Conservation (phyloP, 1,139 yeast species). For the Kluyveromyces sp. region DNA sequence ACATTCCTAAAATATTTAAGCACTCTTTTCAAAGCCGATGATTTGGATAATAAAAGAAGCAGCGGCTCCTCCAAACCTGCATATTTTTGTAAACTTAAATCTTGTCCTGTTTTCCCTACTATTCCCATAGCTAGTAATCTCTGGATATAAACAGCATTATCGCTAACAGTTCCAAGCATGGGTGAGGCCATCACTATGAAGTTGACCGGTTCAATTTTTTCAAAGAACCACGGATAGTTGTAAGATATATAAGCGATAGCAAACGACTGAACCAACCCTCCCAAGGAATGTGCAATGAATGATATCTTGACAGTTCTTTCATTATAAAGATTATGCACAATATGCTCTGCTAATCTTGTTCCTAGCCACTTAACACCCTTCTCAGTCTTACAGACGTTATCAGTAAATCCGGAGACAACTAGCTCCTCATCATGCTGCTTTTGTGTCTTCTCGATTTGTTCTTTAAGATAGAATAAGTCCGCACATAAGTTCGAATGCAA, state of each 20-base stretch:
- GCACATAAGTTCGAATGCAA: constrained; percentile 83
- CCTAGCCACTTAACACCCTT: constrained; percentile 86
- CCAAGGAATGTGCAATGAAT: constrained; percentile 86
- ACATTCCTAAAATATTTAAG: constrained; percentile 58
- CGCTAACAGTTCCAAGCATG: constrained; percentile 71
- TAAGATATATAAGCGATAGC: constrained; percentile 75
- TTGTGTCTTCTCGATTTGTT: constrained; percentile 53
- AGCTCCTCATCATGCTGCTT: constrained; percentile 42
- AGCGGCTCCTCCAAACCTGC: constrained; percentile 44
- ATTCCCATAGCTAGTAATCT: constrained; percentile 80
- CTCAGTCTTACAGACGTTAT: constrained; percentile 84
- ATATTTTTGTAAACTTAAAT: constrained; percentile 55
- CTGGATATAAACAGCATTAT: constrained; percentile 82
- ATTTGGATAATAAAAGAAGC: constrained; percentile 58
- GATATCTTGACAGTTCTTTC: constrained; percentile 55
- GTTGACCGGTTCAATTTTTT: constrained; percentile 61
- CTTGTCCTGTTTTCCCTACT: constrained; percentile 92
- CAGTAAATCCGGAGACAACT: constrained; percentile 74
- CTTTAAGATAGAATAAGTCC: constrained; percentile 82
- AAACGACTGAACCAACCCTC: constrained; percentile 86
- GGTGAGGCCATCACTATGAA: constrained; percentile 87
- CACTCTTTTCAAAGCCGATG: constrained; percentile 29
- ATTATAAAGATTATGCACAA: constrained; percentile 50
- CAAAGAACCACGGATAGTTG: constrained; percentile 67
- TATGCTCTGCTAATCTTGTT: constrained; percentile 67